Percentiles rank a stretch among this genome's conserved stretches.
These are phyloP conservation scores for Poa annua DNA, from an alignment of 176 grass and related monocot species.

Conservation along the genomic window DNA sequence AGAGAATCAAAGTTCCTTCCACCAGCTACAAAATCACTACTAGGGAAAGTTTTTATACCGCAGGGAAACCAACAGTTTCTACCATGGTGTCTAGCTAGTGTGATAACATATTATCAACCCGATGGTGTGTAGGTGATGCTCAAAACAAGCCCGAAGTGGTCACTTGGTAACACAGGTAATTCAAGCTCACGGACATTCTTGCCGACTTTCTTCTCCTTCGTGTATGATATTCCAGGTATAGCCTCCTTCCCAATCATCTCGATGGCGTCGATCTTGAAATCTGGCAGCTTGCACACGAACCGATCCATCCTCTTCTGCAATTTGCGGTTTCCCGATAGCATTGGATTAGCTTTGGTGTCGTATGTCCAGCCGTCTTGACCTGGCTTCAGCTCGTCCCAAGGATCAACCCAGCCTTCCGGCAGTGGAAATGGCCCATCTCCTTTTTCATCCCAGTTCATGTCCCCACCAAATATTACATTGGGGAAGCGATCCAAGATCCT, in stretches of 20 bases:
- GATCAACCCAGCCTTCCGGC: slow-evolving; percentile 65
- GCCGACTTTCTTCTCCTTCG: slow-evolving; percentile 71
- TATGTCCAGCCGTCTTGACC: slow-evolving; percentile 80
- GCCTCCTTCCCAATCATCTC: slow-evolving; percentile 83
- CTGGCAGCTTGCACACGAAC: slow-evolving; percentile 58
- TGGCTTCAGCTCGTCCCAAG: slow-evolving; percentile 69
- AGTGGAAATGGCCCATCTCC: slow-evolving; percentile 69
- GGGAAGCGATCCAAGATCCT: slow-evolving; percentile 41
- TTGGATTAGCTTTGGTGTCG: slow-evolving; percentile 70
- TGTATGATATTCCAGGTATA: slow-evolving; percentile 63
- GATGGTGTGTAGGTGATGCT: slow-evolving; percentile 35
- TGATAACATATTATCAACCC: background rate
- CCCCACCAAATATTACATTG: slow-evolving; percentile 74
- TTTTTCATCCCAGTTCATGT: slow-evolving; percentile 99
- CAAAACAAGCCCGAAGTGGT: slow-evolving; percentile 83
- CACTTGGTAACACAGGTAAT: slow-evolving; percentile 78
- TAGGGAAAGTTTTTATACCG: background rate
- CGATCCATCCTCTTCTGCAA: slow-evolving; percentile 76
- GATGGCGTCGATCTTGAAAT: slow-evolving; percentile 68
- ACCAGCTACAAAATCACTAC: background rate
- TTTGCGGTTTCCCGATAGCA: slow-evolving; percentile 69
- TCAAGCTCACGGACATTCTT: slow-evolving; percentile 50
- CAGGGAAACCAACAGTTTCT: slow-evolving; percentile 8
- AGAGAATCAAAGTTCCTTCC: background rate
- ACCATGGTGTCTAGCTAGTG: background rate